These are phyloP conservation scores for Rhododendron henanense DNA, from an alignment of 148 eudicot genomes.

Conservation along the genomic window DNA sequence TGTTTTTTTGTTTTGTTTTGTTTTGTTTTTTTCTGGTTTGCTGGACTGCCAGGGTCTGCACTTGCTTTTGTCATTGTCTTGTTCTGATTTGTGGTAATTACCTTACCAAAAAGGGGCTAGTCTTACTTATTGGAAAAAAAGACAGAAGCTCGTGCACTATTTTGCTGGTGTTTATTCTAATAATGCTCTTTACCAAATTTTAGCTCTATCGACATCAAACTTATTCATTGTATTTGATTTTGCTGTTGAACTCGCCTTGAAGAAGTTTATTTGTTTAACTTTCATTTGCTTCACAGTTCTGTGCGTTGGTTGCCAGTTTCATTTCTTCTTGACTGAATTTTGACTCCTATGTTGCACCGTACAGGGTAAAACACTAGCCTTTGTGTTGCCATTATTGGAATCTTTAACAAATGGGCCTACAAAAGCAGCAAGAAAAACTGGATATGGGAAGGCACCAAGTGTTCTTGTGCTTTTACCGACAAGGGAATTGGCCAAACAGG, in stretches of 20 bases:
- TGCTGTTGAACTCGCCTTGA: not conserved
- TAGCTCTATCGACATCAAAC: not conserved
- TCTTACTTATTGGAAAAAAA: not conserved
- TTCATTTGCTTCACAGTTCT: not conserved
- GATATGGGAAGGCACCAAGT: conserved; percentile 74
- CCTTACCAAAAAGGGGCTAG: not conserved
- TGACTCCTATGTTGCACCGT: not conserved
- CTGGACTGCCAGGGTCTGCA: not conserved
- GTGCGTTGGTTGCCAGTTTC: not conserved
- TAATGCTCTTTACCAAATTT: not conserved
- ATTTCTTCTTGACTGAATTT: not conserved
- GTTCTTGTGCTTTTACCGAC: conserved; percentile 89
- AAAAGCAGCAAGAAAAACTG: conserved; percentile 51
- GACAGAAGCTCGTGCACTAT: not conserved
- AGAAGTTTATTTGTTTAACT: not conserved
- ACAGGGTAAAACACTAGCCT: conserved; percentile 96
- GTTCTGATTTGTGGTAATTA: not conserved
- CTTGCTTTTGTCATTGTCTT: not conserved
- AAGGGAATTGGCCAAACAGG: conserved; percentile 92
- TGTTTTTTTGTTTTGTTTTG: not conserved
- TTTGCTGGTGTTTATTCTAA: not conserved
- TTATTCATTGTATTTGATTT: not conserved
- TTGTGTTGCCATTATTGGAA: conserved; percentile 88
- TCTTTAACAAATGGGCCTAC: conserved; percentile 79
- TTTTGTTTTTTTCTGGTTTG: not conserved